Percentiles rank a stretch among this genome's conserved stretches.
Evolutionary conservation across 257 asterid species (phyloP).

Genomic region (Solanum habrochaites): DNA sequence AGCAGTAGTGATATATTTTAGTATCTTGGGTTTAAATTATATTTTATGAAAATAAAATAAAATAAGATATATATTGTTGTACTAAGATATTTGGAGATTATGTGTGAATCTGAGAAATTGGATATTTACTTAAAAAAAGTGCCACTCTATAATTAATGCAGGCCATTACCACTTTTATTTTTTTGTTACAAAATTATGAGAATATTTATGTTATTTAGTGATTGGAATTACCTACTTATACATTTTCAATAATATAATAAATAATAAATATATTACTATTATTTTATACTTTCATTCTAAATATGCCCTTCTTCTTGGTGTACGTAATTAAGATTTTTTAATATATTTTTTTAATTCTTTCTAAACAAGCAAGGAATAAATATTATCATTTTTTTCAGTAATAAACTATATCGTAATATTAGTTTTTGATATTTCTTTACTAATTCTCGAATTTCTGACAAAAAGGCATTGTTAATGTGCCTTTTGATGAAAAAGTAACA

Average conservation of each 20-base stretch:
- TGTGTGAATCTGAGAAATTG: background rate
- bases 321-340: background rate
- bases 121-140: background rate
- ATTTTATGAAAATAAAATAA: background rate
- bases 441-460: no score
- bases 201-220: background rate
- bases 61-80: background rate
- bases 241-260: background rate
- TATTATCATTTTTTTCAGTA: no score
- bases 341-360: no score
- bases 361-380: background rate
- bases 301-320: background rate
- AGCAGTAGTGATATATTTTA: background rate
- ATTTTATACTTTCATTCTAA: background rate
- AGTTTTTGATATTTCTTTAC: no score
- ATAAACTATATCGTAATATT: no score
- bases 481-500: background rate
- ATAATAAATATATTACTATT: no score
- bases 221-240: background rate
- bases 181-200: background rate
- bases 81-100: background rate
- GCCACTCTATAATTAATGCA: background rate
- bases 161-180: background rate
- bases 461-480: background rate
- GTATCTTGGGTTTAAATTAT: background rate